Base-by-base conservation (phyloP, 2,329 filamentous ascomycete genomes). In the Tothia fuscella region DNA sequence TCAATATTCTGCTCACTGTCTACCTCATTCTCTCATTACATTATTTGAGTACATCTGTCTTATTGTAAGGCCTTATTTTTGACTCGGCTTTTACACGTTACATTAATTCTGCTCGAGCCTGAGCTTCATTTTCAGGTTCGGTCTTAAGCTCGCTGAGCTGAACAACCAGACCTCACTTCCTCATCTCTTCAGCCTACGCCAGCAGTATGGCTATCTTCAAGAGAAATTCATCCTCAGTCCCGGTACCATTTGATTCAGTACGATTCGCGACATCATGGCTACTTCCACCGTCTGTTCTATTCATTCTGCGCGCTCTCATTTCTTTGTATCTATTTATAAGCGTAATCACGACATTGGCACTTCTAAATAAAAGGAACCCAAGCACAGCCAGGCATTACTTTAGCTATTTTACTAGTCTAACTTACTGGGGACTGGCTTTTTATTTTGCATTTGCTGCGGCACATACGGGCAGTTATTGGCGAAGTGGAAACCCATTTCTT, bases 241-340 rank as follows among this genome's bases (percentile, higher is more conserved):
- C 35, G 21, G 35, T 25, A 25, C 39, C 30, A n/a, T 41, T 41
- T 3, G 42, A 44, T 29, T n/a, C 42, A 22, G 29, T 44, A 59
- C 75, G 80, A 44, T 87, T 82, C 62, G 75, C 78, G 58, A 91
- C 84, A 13, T 93, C 84, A 12, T 93, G 84, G 83, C 59, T 88
- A 6, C 60, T 93, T n/a, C 61, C 76, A 19, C 81, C 84, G 0
- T 70, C 70, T 51, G 52, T 70, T 2, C 68, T 89, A 36, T 78
- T 76, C 49, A 61, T 57, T 40, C 55, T 72, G 38, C 76, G 79
- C 47, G 71, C 71, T 9, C 41, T 61, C 31, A 47, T 63, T 42
- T 55, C 56, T 45, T 54, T 85, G 47, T 93, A 89, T 63, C 71
- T 75, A 48, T 82, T 91, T 60, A 62, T 69, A 19, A 22, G 24